Conservation (phyloP, 257 asterid species). For the Solanum arcanum region DNA sequence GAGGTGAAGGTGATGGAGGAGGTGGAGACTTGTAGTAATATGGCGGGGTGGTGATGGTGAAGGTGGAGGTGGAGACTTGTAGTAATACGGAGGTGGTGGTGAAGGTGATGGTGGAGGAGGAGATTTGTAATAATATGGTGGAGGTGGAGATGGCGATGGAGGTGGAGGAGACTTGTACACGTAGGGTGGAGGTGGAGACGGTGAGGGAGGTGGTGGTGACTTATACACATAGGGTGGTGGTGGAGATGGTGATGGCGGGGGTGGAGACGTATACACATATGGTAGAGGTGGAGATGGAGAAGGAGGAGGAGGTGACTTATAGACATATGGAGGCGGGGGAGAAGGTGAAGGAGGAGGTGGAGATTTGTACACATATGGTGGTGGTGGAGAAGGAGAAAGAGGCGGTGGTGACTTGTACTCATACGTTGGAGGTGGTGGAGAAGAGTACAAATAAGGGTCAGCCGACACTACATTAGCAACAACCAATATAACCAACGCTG, state of each 20-base stretch:
- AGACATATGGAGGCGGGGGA: not conserved
- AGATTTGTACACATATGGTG: not conserved
- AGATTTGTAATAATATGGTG: not conserved
- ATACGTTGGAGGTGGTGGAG: not conserved
- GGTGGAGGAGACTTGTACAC: not conserved
- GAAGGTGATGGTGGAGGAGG: not conserved
- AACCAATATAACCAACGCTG: not conserved
- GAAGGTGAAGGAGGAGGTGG: not conserved
- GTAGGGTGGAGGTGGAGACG: not conserved
- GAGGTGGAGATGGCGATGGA: not conserved
- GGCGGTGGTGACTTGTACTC: not conserved
- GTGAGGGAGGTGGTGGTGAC: not conserved
- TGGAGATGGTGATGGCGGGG: not conserved
- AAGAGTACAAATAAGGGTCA: not conserved
- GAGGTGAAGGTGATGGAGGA: not conserved
- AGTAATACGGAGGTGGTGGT: not conserved
- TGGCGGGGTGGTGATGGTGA: rapidly evolving
- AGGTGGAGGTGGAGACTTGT: not conserved
- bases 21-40: not conserved
- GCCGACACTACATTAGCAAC: not conserved
- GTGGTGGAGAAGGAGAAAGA: not conserved
- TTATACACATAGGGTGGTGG: not conserved
- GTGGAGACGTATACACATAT: not conserved
- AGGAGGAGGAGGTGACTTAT: not conserved
- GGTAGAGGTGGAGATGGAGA: not conserved